Percentiles rank a stretch among this genome's conserved stretches.
phyloP scores from a whole-genome alignment of 2,329 filamentous ascomycete genomes.

The Pseudogymnoascus sp. region DNA sequence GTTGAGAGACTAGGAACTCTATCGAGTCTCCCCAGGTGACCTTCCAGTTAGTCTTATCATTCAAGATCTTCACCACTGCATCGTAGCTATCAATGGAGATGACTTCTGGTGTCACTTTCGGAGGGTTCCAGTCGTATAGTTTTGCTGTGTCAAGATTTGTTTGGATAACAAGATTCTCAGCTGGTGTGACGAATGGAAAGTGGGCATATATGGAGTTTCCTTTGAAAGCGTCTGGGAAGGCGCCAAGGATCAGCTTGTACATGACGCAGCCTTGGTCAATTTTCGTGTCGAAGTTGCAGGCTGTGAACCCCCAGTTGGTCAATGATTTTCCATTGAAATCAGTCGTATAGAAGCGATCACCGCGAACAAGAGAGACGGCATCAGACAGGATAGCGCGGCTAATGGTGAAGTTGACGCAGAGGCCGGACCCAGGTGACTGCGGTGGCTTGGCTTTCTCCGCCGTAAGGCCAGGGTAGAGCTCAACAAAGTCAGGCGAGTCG shows the following conservation, averaged over 20 bases:
- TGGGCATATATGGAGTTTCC: slow-evolving; percentile 68
- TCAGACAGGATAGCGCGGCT: slow-evolving; percentile 52
- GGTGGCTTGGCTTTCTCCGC: slow-evolving; percentile 50
- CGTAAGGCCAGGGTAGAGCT: slow-evolving; percentile 62
- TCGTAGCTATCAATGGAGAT: slow-evolving; percentile 55
- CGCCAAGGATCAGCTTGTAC: slow-evolving; percentile 74
- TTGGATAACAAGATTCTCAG: slow-evolving; percentile 65
- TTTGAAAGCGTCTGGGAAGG: slow-evolving; percentile 75
- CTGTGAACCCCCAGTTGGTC: slow-evolving; percentile 71
- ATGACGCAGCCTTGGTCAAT: slow-evolving; percentile 77
- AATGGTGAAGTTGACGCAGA: slow-evolving; percentile 46
- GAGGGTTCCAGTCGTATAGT: slow-evolving; percentile 63
- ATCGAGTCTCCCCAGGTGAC: slow-evolving; percentile 59
- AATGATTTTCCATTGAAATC: slow-evolving; percentile 53
- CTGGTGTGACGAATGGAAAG: slow-evolving; percentile 52
- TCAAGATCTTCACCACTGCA: slow-evolving; percentile 54
- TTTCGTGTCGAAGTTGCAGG: slow-evolving; percentile 63
- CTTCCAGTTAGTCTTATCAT: slow-evolving; percentile 52
- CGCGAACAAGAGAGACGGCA: slow-evolving; percentile 52
- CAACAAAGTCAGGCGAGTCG: slow-evolving; percentile 49
- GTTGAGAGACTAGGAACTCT: slow-evolving; percentile 53
- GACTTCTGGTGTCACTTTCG: slow-evolving; percentile 42
- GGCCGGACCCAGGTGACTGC: slow-evolving; percentile 44
- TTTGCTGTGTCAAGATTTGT: slow-evolving; percentile 58
- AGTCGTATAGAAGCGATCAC: slow-evolving; percentile 48